Base-by-base conservation (phyloP, 805 yeast genomes). In the Saccharomycopsis fodiens region DNA sequence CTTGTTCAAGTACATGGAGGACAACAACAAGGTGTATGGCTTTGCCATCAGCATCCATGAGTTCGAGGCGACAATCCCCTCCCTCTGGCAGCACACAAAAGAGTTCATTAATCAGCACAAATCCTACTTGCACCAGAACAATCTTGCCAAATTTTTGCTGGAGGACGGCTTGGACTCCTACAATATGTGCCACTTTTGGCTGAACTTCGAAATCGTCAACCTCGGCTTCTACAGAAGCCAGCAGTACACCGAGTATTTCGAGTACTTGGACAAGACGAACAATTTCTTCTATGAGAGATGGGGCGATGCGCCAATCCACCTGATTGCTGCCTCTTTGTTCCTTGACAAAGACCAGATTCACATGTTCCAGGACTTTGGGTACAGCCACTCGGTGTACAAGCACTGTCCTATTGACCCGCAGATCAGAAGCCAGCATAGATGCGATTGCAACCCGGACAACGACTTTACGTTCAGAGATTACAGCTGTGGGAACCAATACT, bases 291-390 rank as follows among this genome's bases (percentile, higher is more conserved):
- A 87, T 64, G 87, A 83, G 64, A 72, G 93, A 59, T 87, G 95
- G 91, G 95, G 95, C 49, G 95, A 86, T 63, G 95, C 94, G 19
- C 95, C 95, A 17, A 79, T 85, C 41, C 89, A 85, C 60, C 79
- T 89, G 4, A 78, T 85, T 53, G 95, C 88, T 17, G 91, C 80
- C 19, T 68, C 89, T 7, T 65, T 86, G 50, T 80, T 86, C 65
- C 59, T 84, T 56, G 76, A 80, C 37, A 75, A 70, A 57, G 76
- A 73, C 43, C 69, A 78, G 57, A 64, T 86, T 36, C 87, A 83
- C 57, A 78, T 82, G 71, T 82, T 87, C 60, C 78, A 77, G 45
- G 93, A 85, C 59, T 73, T 85, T 51, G 95, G 95, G 37, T 85
- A 86, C 65, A 74, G 60, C 61, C 95, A 85, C 60, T 79, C 73